Conservation (phyloP, 768 basidiomycete genomes). For the Rhodocollybia butyracea region DNA sequence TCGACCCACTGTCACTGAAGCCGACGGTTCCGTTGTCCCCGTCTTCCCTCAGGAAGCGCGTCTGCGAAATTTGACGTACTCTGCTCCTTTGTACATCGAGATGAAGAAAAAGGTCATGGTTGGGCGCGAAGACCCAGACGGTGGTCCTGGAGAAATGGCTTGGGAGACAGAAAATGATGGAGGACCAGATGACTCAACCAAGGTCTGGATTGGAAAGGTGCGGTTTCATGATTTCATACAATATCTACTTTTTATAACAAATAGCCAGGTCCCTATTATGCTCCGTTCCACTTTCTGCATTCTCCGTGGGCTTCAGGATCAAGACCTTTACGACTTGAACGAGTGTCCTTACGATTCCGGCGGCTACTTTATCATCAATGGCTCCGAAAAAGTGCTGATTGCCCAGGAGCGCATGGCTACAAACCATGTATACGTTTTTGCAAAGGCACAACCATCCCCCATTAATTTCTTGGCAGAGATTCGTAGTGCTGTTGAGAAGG, state of each 20-base stretch:
- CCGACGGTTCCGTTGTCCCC: constrained; percentile 90
- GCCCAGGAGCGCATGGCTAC: constrained; percentile 99
- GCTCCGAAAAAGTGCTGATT: constrained; percentile 99
- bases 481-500: constrained; percentile 95
- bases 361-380: constrained; percentile 99
- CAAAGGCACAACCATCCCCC: constrained; percentile 94
- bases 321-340: constrained; percentile 85
- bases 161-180: constrained; percentile 78
- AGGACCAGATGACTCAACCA: constrained; percentile 59
- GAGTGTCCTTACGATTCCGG: constrained; percentile 99
- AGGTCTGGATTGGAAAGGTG: constrained; percentile 96
- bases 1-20: constrained; percentile 90
- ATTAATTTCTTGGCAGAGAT: constrained; percentile 96
- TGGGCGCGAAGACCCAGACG: constrained; percentile 79
- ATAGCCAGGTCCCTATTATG: constrained; percentile 91
- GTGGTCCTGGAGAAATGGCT: constrained; percentile 73
- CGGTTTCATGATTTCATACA: constrained; percentile 14
- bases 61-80: constrained; percentile 92
- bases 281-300: constrained; percentile 94
- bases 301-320: constrained; percentile 72
- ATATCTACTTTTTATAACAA: not conserved
- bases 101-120: constrained; percentile 84
- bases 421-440: constrained; percentile 99
- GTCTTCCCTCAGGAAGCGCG: constrained; percentile 97
- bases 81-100: constrained; percentile 92